Percentiles rank a stretch among this genome's conserved stretches.
phyloP scores from a whole-genome alignment of 202 grass and related monocot species.

The Panicum virgatum region DNA sequence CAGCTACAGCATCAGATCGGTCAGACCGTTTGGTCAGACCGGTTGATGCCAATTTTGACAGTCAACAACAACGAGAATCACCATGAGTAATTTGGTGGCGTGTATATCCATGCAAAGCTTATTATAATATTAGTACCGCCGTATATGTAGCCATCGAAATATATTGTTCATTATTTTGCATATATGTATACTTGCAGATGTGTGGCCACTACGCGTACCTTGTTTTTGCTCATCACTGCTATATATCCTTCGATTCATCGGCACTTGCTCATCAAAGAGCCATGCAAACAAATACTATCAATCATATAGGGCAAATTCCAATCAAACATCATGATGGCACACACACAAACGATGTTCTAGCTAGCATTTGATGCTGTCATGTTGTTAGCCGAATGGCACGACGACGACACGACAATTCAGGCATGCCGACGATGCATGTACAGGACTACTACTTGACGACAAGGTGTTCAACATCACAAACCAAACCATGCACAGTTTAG shows the following conservation, averaged over 20 bases:
- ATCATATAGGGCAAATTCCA: background rate
- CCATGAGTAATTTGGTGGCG: background rate
- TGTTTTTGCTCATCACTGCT: background rate
- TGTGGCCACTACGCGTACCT: background rate
- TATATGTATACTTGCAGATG: too few relatives aligned
- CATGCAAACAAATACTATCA: too few relatives aligned
- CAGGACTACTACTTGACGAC: conserved; percentile 18
- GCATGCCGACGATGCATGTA: conserved; percentile 41
- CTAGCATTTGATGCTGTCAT: background rate
- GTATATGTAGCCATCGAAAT: background rate
- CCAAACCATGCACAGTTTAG: conserved; percentile 35
- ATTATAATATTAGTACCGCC: background rate
- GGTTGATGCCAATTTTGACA: too few relatives aligned
- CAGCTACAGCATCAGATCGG: too few relatives aligned
- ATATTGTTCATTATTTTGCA: background rate
- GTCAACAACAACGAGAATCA: background rate
- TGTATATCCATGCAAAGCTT: too few relatives aligned
- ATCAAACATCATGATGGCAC: background rate
- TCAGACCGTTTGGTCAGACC: too few relatives aligned
- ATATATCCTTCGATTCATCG: background rate
- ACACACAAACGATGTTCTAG: background rate
- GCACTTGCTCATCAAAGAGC: too few relatives aligned
- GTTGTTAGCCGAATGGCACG: conserved; percentile 36
- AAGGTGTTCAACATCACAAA: conserved; percentile 4
- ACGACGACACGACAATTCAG: conserved; percentile 33